A percentile compares a stretch with the other conserved stretches of the same genome.
These are phyloP conservation scores for Nemania serpens DNA, from an alignment of 2,329 filamentous ascomycete genomes.

Conservation along the genomic window DNA sequence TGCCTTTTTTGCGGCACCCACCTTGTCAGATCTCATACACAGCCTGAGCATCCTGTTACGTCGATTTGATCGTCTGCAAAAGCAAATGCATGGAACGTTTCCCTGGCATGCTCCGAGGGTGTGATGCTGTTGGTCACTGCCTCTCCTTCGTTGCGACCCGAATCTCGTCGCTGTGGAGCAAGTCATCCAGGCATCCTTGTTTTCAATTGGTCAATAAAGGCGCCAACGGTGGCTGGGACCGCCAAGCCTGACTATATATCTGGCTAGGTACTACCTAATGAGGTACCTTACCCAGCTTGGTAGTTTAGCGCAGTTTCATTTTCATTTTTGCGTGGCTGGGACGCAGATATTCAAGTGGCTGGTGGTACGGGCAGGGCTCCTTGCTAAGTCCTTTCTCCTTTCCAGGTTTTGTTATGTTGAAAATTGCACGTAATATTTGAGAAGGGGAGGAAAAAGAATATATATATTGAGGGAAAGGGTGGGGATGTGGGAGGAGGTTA, in stretches of 20 bases:
- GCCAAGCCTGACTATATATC: neutral
- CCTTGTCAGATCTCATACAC: neutral
- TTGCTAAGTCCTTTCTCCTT: no score
- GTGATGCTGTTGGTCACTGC: no score
- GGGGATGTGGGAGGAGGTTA: no score
- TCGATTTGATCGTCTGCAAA: no score
- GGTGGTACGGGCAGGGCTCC: neutral
- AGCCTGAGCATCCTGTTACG: neutral
- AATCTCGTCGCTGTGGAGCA: conserved; percentile 6
- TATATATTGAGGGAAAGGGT: no score
- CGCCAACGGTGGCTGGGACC: conserved; percentile 19
- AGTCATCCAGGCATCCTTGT: conserved; percentile 2
- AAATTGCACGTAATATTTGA: no score
- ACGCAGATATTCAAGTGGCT: conserved; percentile 18
- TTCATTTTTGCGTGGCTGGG: conserved; percentile 3
- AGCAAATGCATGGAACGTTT: conserved; percentile 1
- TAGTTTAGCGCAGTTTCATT: conserved; percentile 1
- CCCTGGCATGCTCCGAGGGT: neutral
- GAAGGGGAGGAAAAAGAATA: no score
- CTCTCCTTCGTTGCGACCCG: conserved; percentile 12
- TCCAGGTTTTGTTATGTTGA: no score
- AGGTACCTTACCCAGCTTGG: neutral
- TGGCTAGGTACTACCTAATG: no score
- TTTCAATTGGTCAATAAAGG: neutral
- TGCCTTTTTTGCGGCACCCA: neutral